These are phyloP conservation scores for Tricholoma sp. DNA, from an alignment of 768 basidiomycete genomes.

Conservation along the genomic window DNA sequence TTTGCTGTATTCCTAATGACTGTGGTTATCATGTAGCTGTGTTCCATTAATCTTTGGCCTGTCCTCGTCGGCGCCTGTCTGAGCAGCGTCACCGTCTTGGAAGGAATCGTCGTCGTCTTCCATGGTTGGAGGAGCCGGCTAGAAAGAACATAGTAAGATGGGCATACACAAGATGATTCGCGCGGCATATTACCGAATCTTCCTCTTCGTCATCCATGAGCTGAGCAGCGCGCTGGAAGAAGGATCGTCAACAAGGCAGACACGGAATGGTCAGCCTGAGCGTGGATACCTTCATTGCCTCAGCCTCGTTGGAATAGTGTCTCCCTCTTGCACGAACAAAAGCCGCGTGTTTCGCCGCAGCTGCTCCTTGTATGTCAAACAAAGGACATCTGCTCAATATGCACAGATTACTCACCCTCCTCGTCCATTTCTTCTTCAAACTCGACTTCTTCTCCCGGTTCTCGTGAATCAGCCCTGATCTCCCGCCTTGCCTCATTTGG, in stretches of 20 bases:
- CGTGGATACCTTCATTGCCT: conserved; percentile 81
- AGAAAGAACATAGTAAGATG: neutral
- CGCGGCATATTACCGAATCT: conserved; percentile 17
- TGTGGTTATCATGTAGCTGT: neutral
- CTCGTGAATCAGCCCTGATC: conserved; percentile 50
- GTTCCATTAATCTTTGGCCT: conserved; percentile 3
- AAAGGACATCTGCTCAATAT: neutral
- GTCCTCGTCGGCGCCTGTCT: conserved; percentile 19
- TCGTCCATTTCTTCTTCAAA: conserved; percentile 79
- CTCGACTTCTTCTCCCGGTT: conserved; percentile 67
- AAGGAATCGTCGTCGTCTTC: conserved; percentile 59
- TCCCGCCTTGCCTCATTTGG: conserved; percentile 64
- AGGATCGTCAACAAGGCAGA: conserved; percentile 5
- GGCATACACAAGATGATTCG: no score
- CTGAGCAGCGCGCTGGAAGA: conserved; percentile 53
- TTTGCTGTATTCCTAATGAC: neutral
- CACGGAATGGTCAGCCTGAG: neutral
- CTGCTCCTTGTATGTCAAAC: conserved; percentile 29
- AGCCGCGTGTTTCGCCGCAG: conserved; percentile 75
- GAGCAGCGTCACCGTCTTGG: conserved; percentile 14
- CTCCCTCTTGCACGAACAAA: conserved; percentile 77
- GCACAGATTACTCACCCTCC: conserved; percentile 53
- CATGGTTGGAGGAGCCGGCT: conserved; percentile 64
- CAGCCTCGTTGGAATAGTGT: conserved; percentile 88
- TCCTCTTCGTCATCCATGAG: conserved; percentile 67